These are phyloP conservation scores for Domatiomyces globalis DNA, from an alignment of 2,329 filamentous ascomycete genomes.

Conservation along the genomic window DNA sequence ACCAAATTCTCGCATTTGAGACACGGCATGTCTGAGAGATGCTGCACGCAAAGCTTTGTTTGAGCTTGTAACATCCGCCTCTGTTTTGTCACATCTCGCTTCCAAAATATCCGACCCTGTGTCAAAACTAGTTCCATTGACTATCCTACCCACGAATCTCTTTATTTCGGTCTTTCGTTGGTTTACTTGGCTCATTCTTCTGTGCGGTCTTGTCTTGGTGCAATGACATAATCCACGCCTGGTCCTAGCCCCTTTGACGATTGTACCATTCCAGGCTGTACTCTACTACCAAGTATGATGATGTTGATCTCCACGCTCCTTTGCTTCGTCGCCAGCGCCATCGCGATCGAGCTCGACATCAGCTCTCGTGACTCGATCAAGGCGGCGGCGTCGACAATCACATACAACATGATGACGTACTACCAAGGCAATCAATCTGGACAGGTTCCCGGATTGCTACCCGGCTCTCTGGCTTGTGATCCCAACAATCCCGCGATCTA, in stretches of 20 bases:
- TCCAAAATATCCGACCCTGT: not conserved
- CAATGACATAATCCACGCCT: not conserved
- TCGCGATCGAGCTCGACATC: conserved; percentile 4
- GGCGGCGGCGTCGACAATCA: conserved; percentile 23
- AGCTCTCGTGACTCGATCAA: conserved; percentile 22
- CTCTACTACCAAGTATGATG: not conserved
- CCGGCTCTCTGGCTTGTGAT: conserved; percentile 23
- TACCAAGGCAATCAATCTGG: conserved; percentile 27
- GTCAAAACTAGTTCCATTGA: not conserved
- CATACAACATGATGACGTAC: conserved; percentile 27
- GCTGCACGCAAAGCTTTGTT: too few species aligned
- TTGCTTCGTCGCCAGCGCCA: not conserved
- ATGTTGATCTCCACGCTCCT: not conserved
- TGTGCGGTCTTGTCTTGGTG: not conserved
- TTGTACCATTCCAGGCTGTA: not conserved
- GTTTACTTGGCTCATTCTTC: not conserved
- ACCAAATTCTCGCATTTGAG: not conserved
- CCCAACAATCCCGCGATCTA: conserved; percentile 18
- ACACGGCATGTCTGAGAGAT: not conserved
- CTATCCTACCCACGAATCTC: too few species aligned
- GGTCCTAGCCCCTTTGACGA: not conserved
- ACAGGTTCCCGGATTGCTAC: conserved; percentile 27
- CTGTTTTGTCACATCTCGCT: not conserved
- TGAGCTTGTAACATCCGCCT: not conserved
- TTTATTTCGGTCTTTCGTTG: too few species aligned